Base-by-base conservation (phyloP, 805 yeast species). In the Saccharomycopsis sp. region DNA sequence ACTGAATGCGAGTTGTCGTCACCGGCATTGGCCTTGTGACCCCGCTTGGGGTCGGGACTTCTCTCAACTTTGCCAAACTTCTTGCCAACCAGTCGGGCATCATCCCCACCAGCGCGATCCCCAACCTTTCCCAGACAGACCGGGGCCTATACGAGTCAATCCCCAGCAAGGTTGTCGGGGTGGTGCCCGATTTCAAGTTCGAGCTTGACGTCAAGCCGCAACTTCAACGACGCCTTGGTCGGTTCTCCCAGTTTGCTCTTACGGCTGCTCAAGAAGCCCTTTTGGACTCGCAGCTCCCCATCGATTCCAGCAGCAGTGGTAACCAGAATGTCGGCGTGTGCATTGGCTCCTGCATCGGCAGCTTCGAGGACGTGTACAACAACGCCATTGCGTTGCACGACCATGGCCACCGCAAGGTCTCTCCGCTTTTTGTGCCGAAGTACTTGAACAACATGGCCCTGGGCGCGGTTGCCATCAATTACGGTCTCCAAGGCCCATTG, bases 291-390 rank as follows among this genome's bases (percentile, higher is more conserved):
- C 58, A 67, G 23, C 69, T 79, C 69, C 44, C 53, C 21, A 71
- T 77, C 0, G 43, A 60, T 1, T 61, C 58, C 1, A 54, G 57
- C 2, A 48, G 49, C 4, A 44, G 36, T 19, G 47, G 45, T 10
- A 38, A 50, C 17, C 36, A 48, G 69, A 53, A 53, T 56, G 54
- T 58, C 31, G 94, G 96, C 2, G 87, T 84, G 2, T 78, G 86
- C n/a, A 73, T 89, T 6, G 98, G 97, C 1, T 79, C 95, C 1
- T 95, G 96, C 0, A 83, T 92, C 37, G 97, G 96, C 0, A 83
- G 94, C 2, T 68, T 89, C 36, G 79, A 75, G 13, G 94, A 85
- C 45, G 59, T 74, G 0, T 76, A 75, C 52, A 80, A 73, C 3
- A 84, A 80, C 51, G 59, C 85, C 1, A 67, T 74, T 10, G 64